A percentile compares a stretch with the other conserved stretches of the same genome.
phyloP scores from a whole-genome alignment of 2,329 filamentous ascomycete species.

The Aspergillus sp. region DNA sequence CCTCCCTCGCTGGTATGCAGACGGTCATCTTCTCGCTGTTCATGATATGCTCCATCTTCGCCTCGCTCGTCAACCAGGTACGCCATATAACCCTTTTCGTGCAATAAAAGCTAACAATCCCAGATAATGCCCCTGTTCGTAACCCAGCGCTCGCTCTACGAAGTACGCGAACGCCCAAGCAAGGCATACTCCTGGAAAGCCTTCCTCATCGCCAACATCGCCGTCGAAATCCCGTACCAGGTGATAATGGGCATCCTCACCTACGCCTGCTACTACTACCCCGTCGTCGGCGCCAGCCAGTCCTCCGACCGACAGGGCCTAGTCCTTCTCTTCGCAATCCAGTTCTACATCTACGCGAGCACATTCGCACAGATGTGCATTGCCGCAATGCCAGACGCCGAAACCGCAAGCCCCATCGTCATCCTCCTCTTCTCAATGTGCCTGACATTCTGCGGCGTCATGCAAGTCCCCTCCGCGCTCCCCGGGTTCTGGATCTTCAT shows the following conservation, averaged over 20 bases:
- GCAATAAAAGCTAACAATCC: too few relatives aligned
- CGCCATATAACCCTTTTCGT: too few relatives aligned
- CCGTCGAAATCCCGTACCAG: constrained; percentile 86
- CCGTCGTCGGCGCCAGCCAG: not conserved
- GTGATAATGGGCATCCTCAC: constrained; percentile 67
- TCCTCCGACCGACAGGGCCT: not conserved
- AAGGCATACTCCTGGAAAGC: constrained; percentile 85
- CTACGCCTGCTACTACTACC: constrained; percentile 1
- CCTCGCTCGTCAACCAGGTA: constrained; percentile 26
- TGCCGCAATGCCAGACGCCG: constrained; percentile 69
- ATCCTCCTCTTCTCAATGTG: constrained; percentile 78
- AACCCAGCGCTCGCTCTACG: constrained; percentile 76
- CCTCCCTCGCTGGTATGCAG: constrained; percentile 73
- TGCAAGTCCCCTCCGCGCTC: constrained; percentile 64
- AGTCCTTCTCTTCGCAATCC: constrained; percentile 71
- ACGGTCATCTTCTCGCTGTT: constrained; percentile 85
- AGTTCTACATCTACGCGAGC: constrained; percentile 76
- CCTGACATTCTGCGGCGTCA: constrained; percentile 72
- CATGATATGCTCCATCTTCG: constrained; percentile 74
- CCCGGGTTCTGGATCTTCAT: constrained; percentile 67
- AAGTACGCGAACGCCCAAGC: constrained; percentile 78
- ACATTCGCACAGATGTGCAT: constrained; percentile 81
- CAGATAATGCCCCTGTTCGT: constrained; percentile 75
- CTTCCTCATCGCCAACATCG: constrained; percentile 78
- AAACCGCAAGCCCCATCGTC: constrained; percentile 72